Base-by-base conservation (phyloP, 805 yeast genomes). In the Candida sphagnicola region DNA sequence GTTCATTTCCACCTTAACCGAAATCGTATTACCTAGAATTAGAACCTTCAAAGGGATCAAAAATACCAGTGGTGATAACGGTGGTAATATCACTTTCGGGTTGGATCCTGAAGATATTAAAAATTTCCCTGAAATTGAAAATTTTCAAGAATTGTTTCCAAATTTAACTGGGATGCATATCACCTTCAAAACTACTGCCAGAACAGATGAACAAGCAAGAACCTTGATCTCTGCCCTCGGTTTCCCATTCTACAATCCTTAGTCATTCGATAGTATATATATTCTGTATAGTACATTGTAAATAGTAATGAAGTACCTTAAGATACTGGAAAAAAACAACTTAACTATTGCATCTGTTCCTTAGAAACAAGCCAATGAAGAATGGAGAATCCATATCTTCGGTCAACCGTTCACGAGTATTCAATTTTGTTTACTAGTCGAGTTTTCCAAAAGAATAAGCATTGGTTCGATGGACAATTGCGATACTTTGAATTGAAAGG, bases 121-220 rank as follows among this genome's bases (percentile, higher is more conserved):
- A 52, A 74, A 73, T 55, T 93, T 93, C 75, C 99, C 99, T 2
- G 99, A 93, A 64, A 80, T 93, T 45, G 96, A 90, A 57, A 77
- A 82, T 41, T 88, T 85, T 62, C 88, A 82, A 58, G 98, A 91
- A 59, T 68, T 85, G 47, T 93, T 91, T 86, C 90, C 95, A 28
- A 77, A 72, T 47, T 78, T 89, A 21, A 87, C 81, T 57, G 97
- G 96, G 42, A 74, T 91, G 72, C 85, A 88, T 57, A 72, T 93
- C 40, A 85, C 87, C 28, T 65, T 93, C 49, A 85, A 85, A 57
- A 91, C 98, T 15, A 68, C 86, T 25, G 96, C 98, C 5, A 88
- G 89, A 65, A 80, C 88, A 15, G 97, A 90, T 57, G 78, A 80
- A 23, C 93, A 87, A 54, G 97, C 98, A 8, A 80, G 95, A 61